Evolutionary conservation across 768 basidiomycete genomes (phyloP).

Genomic region (Serendipita vermifera): DNA sequence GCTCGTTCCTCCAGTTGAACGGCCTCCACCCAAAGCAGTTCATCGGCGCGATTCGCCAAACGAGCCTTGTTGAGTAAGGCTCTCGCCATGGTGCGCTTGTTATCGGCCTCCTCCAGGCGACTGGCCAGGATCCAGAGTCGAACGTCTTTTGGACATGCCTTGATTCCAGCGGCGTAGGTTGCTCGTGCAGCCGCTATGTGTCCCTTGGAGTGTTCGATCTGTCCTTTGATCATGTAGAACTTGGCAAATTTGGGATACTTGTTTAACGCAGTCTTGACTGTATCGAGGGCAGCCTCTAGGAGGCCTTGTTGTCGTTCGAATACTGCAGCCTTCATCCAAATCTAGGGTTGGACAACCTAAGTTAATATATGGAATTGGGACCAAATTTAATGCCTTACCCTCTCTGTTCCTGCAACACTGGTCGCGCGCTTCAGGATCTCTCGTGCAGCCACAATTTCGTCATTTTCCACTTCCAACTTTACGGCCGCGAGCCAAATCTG

Average conservation of each 20-base stretch:
- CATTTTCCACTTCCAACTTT: conserved; percentile 93
- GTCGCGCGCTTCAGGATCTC: conserved; percentile 81
- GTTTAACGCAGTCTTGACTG: conserved; percentile 55
- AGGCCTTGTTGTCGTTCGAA: conserved; percentile 86
- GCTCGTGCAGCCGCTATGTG: conserved; percentile 56
- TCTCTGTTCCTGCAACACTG: conserved; percentile 80
- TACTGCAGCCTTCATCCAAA: conserved; percentile 98
- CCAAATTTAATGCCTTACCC: conserved; percentile 37
- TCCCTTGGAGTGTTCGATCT: conserved; percentile 59
- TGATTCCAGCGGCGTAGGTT: conserved; percentile 72
- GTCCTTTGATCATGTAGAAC: conserved; percentile 94
- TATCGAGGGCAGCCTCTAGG: conserved; percentile 57
- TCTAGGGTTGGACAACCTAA: conserved; percentile 36
- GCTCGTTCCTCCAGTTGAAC: conserved; percentile 86
- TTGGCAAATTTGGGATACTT: conserved; percentile 88
- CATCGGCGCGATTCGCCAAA: conserved; percentile 71
- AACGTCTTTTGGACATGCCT: conserved; percentile 73
- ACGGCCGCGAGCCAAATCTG: conserved; percentile 97
- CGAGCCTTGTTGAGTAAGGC: conserved; percentile 84
- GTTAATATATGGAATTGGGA: neutral
- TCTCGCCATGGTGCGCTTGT: conserved; percentile 84
- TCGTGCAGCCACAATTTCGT: conserved; percentile 72
- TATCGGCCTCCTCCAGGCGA: conserved; percentile 79
- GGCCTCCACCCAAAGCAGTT: conserved; percentile 81
- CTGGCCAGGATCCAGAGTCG: conserved; percentile 84